Conservation (phyloP, 495 filamentous ascomycete species). For the Penicillium pancosmium region DNA sequence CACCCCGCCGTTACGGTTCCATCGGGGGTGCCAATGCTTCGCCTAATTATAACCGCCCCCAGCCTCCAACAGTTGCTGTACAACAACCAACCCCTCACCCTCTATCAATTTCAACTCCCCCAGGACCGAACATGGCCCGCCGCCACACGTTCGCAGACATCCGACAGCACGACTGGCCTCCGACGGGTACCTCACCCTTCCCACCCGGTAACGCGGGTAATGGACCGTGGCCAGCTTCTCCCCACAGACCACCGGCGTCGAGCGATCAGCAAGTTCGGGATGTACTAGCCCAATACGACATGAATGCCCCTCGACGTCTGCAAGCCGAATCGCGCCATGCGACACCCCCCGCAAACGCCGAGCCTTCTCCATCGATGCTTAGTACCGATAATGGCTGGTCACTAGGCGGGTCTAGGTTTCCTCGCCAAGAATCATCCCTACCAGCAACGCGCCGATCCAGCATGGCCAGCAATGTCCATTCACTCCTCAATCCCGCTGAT, state of each 20-base stretch:
- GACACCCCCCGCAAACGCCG: conserved; percentile 63
- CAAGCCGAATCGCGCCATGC: conserved; percentile 67
- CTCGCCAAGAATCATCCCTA: conserved; percentile 49
- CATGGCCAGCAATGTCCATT: conserved; percentile 78
- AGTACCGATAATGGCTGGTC: conserved; percentile 61
- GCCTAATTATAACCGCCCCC: conserved; percentile 63
- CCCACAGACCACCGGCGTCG: conserved; percentile 63
- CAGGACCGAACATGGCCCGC: conserved; percentile 70
- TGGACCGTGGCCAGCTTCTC: conserved; percentile 85
- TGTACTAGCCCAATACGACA: conserved; percentile 79
- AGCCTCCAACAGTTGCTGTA: conserved; percentile 69
- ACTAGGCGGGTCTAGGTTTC: conserved; percentile 51
- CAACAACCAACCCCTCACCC: conserved; percentile 72
- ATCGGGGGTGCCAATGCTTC: conserved; percentile 77
- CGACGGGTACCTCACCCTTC: conserved; percentile 68
- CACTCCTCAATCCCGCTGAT: conserved; percentile 82
- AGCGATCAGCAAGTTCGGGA: conserved; percentile 83
- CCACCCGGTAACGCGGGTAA: conserved; percentile 27
- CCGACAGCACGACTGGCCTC: conserved; percentile 84
- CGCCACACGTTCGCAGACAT: conserved; percentile 97
- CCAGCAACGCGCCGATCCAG: conserved; percentile 72
- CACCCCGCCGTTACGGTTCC: conserved; percentile 81
- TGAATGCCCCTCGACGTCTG: conserved; percentile 61
- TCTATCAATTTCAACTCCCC: conserved; percentile 75
- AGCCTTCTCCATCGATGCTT: conserved; percentile 49